phyloP scores from a whole-genome alignment of 192 early-diverging fungal genomes.

The Linnemannia schmuckeri region DNA sequence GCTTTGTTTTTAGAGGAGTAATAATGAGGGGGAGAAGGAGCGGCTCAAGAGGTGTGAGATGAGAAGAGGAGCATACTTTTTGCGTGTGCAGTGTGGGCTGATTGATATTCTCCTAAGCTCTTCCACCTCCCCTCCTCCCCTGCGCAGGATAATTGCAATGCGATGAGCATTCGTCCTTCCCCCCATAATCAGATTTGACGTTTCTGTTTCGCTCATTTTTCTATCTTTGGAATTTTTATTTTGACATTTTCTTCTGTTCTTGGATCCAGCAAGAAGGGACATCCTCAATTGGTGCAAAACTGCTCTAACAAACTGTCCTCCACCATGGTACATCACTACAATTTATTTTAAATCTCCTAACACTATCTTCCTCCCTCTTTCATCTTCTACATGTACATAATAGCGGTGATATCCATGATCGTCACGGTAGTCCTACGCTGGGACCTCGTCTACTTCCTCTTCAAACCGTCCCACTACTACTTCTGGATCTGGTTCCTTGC shows the following conservation, averaged over 20 bases:
- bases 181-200: background rate
- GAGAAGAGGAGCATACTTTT: no score
- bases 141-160: background rate
- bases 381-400: background rate
- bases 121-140: background rate
- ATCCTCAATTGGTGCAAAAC: background rate
- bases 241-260: background rate
- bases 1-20: background rate
- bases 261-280: background rate
- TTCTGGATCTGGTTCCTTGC: slow-evolving; percentile 50
- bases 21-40: background rate
- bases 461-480: slow-evolving; percentile 23
- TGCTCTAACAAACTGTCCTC: background rate
- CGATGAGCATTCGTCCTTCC: background rate
- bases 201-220: background rate
- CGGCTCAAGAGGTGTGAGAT: background rate
- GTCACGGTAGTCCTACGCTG: slow-evolving; percentile 21
- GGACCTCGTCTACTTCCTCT: slow-evolving; percentile 23
- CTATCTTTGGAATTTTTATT: slow-evolving; percentile 9
- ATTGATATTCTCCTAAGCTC: background rate
- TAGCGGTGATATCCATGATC: slow-evolving; percentile 31
- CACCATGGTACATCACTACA: background rate
- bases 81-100: background rate
- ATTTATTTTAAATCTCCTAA: background rate
- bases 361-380: no score